phyloP scores from a whole-genome alignment of 2,329 filamentous ascomycete species.

The Lizonia empirigonia region DNA sequence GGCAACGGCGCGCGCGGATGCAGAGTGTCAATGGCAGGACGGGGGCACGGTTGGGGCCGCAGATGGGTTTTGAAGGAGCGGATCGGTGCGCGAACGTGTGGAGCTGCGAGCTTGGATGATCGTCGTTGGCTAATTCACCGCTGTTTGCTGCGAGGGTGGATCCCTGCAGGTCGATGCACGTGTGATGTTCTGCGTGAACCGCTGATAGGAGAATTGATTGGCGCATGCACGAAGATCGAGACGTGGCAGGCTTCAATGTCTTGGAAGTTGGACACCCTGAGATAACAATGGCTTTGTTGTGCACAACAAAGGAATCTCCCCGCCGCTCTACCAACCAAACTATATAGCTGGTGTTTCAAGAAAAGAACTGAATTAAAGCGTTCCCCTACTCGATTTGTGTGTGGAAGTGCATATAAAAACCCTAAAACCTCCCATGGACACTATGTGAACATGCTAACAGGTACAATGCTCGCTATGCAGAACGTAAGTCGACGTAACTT shows the following conservation, averaged over 20 bases:
- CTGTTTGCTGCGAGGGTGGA: conserved; percentile 19
- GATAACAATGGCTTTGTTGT: not conserved
- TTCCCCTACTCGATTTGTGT: not conserved
- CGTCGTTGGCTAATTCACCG: conserved; percentile 27
- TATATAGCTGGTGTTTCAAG: not conserved
- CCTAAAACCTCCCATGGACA: not conserved
- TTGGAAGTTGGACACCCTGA: no score
- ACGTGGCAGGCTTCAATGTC: not conserved
- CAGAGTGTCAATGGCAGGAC: not conserved
- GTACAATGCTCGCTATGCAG: conserved; percentile 1
- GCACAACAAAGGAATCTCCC: not conserved
- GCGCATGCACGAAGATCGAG: not conserved
- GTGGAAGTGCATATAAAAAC: not conserved
- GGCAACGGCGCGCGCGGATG: not conserved
- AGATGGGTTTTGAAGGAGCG: conserved; percentile 9
- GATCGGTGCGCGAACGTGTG: conserved; percentile 36
- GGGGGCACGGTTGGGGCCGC: conserved; percentile 26
- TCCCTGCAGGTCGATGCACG: conserved; percentile 27
- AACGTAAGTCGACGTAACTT: not conserved
- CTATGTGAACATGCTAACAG: not conserved
- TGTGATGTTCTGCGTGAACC: conserved; percentile 32
- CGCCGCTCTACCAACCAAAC: no score
- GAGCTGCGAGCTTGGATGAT: conserved; percentile 21
- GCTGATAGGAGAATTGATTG: not conserved
- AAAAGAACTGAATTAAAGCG: conserved; percentile 6